Conservation (phyloP, 345 rosid species). For the Gossypium longicalyx region DNA sequence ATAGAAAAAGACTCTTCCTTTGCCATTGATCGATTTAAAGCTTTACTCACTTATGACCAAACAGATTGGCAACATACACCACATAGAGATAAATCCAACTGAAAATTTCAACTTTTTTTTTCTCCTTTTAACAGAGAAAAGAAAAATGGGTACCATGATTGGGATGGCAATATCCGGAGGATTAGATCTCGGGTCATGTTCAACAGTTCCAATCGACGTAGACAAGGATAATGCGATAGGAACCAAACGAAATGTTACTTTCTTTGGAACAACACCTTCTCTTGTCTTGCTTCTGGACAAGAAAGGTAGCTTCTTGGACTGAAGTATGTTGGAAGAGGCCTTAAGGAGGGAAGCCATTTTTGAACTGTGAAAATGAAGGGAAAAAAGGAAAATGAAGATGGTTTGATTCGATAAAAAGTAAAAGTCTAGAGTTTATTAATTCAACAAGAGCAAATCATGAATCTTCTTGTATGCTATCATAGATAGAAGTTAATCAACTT, state of each 20-base stretch:
- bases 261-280: slow-evolving; percentile 9
- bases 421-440: background rate
- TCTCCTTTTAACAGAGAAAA: background rate
- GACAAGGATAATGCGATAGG: slow-evolving; percentile 23
- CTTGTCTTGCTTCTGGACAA: slow-evolving; percentile 8
- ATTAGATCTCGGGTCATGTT: slow-evolving; percentile 24
- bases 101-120: background rate
- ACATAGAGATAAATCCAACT: background rate
- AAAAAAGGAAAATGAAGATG: background rate
- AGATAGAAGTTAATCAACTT: background rate
- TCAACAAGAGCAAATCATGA: background rate
- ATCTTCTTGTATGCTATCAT: background rate
- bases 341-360: slow-evolving; percentile 23
- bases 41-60: background rate
- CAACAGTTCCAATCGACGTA: slow-evolving; percentile 28
- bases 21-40: background rate
- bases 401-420: background rate
- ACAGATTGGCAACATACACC: background rate
- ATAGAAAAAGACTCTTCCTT: background rate
- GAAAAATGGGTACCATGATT: slow-evolving; percentile 34
- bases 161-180: slow-evolving; percentile 30
- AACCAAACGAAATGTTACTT: slow-evolving; percentile 1
- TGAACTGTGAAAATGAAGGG: background rate
- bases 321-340: slow-evolving; percentile 13
- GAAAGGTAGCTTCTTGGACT: background rate